Evolutionary conservation across 164 flowering plant species (phyloP), one percentile per base, ranked within the genome.

Genomic region (Tinospora cordifolia): DNA sequence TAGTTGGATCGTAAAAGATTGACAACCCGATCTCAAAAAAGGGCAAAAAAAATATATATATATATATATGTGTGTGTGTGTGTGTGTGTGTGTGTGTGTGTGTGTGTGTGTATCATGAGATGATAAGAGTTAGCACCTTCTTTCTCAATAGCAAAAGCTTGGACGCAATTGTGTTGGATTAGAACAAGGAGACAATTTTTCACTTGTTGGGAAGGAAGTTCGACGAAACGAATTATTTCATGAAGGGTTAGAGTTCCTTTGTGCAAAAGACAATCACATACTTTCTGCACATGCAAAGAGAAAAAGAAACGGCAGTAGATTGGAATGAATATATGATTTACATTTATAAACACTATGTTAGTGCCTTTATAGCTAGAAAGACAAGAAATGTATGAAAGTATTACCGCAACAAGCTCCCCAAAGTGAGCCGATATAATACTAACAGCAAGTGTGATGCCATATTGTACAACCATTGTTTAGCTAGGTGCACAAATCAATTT

Each of bases 121-220:
- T 63, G 17, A 63, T 13, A 44, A 26, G 8, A 60, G 7, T 17
- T 64, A n/a, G 14, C 62, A 91, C 96, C 94, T 77, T 74, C 66
- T 41, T 69, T 78, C 41, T 84, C 82, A 0, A 70, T 13, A 14
- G 78, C 30, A 63, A 86, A 95, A 66, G 98, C 87, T 78, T 92
- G 97, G 66, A 92, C 92, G 65, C 98, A 92, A 59, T 92, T 95
- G 73, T 92, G 99, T 65, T 95, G 99, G 69, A 92, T 92, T 15
- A 95, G 73, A 51, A 91, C 90, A 39, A 87, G 88, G 0, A 95
- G 77, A 49, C 87, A 83, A 68, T 90, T 85, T 71, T 75, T 84
- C 15, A 91, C 86, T 73, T 86, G 81, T 9, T 67, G 63, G 26
- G 57, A 36, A 34, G 77, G 59, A 38, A 92, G 86, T 62, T 85